Conservation (phyloP, 164 flowering plant species). For the Pachysandra terminalis region DNA sequence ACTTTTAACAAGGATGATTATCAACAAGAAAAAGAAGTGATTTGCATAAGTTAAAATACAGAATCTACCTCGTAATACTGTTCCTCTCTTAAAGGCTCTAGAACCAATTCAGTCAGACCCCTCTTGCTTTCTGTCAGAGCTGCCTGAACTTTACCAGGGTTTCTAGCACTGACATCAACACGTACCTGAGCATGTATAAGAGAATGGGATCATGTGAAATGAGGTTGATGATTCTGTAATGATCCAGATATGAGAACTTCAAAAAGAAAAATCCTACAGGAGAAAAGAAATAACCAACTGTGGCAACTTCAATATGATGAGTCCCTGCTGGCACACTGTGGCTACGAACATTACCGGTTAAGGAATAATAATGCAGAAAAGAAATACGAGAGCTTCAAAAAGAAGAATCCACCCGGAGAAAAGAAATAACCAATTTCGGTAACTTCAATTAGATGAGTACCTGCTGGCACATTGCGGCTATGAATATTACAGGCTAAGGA, state of each 20-base stretch:
- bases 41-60: too few species aligned
- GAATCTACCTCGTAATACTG: conserved; percentile 80
- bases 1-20: neutral
- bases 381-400: too few species aligned
- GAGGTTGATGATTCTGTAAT: neutral
- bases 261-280: conserved; percentile 50
- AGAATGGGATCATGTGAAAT: conserved; percentile 7
- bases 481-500: conserved; percentile 42
- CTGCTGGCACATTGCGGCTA: conserved; percentile 90
- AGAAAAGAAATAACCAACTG: conserved; percentile 85
- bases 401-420: conserved; percentile 65
- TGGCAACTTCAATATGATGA: conserved; percentile 93
- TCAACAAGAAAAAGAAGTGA: neutral
- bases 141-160: too few species aligned
- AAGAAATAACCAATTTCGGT: conserved; percentile 81
- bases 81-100: conserved; percentile 87
- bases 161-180: too few species aligned
- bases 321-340: conserved; percentile 92
- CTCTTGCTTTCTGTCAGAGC: too few species aligned
- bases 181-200: conserved; percentile 51
- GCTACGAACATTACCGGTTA: conserved; percentile 47
- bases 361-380: conserved; percentile 35
- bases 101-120: conserved; percentile 70
- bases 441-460: conserved; percentile 98
- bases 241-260: neutral